Base-by-base conservation (phyloP, 768 basidiomycete species). In the Hygrophoropsis aurantiaca region DNA sequence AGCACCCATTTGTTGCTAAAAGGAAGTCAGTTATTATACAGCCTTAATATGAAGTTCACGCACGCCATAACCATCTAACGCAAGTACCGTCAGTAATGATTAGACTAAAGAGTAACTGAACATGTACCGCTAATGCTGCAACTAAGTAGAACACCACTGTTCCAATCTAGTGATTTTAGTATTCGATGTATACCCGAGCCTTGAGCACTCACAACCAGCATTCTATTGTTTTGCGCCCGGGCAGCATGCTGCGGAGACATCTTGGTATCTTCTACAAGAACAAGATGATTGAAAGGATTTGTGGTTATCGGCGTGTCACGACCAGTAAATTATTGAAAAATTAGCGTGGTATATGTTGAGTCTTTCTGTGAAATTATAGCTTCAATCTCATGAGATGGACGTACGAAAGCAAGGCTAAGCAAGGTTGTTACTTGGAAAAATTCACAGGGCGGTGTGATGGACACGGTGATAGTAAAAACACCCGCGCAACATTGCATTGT, bases 1-100 rank as follows among this genome's bases (percentile, higher is more conserved):
- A 95, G 74, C 11, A 94, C 93, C 90, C 89, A 91, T 87, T 94
- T 92, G 58, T 92, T 92, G 32, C 89, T 91, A 65, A 2, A 47
- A 34, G 11, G 50, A 36, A 58, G 47, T 52, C 44, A 42, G 50
- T 32, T 49, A 52, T 35, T 49, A 24, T 19, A 20, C 8, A 51
- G 67, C 49, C 19, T 58, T 49, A 36, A 59, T 51, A 20, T 43
- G 58, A 51, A 60, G 50, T 36, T 58, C 46, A 46, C 65, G 40
- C 75, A 92, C 86, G 89, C 92, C 79, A 94, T 85, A 55, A 94
- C 86, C 91, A 94, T 92, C 90, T 92, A 60, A 0, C 36, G 43
- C 25, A 19, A 44, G 40, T 44, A 18, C 8, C 24, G 38, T 26
- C 18, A 34, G 52, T 23, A 44, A 44, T 33, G 24, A n/a, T 16